Percentiles rank a stretch among this genome's conserved stretches.
Conservation (phyloP, 352 stramenopile genomes). For the Globisporangium cederbergense region DNA sequence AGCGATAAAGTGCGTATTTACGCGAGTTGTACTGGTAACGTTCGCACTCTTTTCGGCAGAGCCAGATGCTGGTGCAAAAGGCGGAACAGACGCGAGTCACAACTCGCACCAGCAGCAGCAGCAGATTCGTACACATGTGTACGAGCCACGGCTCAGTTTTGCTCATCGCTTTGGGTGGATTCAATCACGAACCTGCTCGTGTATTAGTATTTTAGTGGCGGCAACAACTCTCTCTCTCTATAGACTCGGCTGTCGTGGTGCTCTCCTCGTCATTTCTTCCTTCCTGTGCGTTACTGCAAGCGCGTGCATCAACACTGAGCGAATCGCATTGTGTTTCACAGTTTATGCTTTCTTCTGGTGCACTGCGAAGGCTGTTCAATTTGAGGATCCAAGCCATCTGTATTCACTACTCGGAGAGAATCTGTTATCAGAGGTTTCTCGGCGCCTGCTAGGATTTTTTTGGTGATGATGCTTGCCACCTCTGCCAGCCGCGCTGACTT, state of each 20-base stretch:
- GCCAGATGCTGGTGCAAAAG: not conserved
- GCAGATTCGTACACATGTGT: not conserved
- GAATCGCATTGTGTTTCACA: not conserved
- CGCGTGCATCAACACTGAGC: not conserved
- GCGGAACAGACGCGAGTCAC: too few relatives aligned
- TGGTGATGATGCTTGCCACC: not conserved
- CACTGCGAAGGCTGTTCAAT: too few relatives aligned
- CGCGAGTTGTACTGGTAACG: too few relatives aligned
- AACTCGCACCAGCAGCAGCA: too few relatives aligned
- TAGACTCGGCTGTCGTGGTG: too few relatives aligned
- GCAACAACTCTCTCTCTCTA: too few relatives aligned
- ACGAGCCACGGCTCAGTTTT: not conserved
- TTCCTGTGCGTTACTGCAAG: too few relatives aligned
- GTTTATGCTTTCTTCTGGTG: not conserved
- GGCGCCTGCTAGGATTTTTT: not conserved
- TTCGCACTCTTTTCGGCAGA: too few relatives aligned
- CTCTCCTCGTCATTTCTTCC: too few relatives aligned
- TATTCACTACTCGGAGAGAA: not conserved
- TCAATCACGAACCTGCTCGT: not conserved
- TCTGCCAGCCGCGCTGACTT: conserved; percentile 7
- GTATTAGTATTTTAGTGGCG: not conserved
- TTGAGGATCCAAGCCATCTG: too few relatives aligned
- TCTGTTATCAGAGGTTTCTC: not conserved
- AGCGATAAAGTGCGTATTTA: too few relatives aligned
- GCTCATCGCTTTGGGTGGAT: not conserved